Percentiles rank a stretch among this genome's conserved stretches.
phyloP scores from a whole-genome alignment of 2,329 filamentous ascomycete genomes.

The Zasmidium cellare region DNA sequence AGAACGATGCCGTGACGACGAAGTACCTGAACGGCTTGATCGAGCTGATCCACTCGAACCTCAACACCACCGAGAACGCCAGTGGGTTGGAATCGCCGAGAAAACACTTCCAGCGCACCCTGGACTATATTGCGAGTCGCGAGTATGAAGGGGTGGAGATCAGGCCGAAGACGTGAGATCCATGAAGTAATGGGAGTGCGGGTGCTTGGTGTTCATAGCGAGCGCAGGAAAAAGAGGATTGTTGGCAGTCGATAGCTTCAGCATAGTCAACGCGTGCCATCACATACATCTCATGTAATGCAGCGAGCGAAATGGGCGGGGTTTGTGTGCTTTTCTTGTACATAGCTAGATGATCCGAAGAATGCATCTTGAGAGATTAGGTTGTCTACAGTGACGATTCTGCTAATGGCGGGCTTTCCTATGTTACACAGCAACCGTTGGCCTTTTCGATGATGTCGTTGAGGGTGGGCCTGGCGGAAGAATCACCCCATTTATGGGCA shows the following conservation, averaged over 20 bases:
- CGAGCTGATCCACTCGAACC: constrained; percentile 95
- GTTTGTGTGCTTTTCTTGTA: background rate
- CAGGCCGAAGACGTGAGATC: constrained; percentile 49
- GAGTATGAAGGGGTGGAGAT: constrained; percentile 92
- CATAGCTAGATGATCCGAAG: background rate
- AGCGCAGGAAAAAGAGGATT: background rate
- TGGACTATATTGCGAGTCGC: constrained; percentile 88
- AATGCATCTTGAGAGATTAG: background rate
- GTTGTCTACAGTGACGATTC: background rate
- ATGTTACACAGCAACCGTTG: no score
- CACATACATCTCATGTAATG: background rate
- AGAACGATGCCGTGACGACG: constrained; percentile 96
- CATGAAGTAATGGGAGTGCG: background rate
- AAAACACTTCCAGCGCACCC: constrained; percentile 89
- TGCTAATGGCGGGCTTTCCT: no score
- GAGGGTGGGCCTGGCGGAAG: background rate
- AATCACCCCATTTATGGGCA: background rate
- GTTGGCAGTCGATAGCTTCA: background rate
- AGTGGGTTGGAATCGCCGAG: constrained; percentile 82
- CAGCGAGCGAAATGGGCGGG: background rate
- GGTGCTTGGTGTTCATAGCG: background rate
- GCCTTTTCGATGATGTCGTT: background rate
- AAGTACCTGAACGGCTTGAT: constrained; percentile 98
- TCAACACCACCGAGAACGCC: constrained; percentile 81
- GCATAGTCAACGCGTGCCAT: no score